Evolutionary conservation across 352 stramenopile species (phyloP), one percentile per base, ranked within the genome.

Genomic region (Globisporangium nagaii): DNA sequence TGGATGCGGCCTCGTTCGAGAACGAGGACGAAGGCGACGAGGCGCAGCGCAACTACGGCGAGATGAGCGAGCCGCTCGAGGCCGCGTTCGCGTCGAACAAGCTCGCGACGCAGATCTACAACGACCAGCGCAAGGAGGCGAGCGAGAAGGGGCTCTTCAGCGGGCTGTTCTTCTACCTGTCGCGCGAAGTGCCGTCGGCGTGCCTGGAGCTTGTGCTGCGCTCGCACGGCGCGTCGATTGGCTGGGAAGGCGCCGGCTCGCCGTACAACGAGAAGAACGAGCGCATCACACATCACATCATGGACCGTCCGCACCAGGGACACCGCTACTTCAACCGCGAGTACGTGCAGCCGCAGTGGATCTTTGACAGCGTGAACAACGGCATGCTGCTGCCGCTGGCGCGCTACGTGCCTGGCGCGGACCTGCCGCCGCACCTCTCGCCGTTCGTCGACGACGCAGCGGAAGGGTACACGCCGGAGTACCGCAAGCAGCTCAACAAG

Each of bases 341-440:
- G 72, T 99, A 97, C 62, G 83, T 99, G 40, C 97, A 99, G 79
- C 97, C 97, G 32, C 97, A 99, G 71, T 99, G 97, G 97, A 79
- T 99, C 24, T 96, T 99, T 48, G 97, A 99, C 79, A 96, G 82
- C 28, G 81, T 98, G 28, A 99, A 99, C 76, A 98, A 98, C 56
- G 79, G 90, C 34, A 85, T 99, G 39, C 43, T 98, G 31, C 66
- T 99, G 43, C 96, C 97, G 3, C 71, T 97, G 28, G 70, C 82
- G 15, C 87, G 84, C 36, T 99, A 99, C 70, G 75, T 75, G 28
- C 90, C 97, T n/a, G 96, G 96, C 19, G 80, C 70, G 2, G 71
- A 84, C 22, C 81, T 99, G 50, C 97, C 97, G 30, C 84, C 84
- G 55, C 84, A 94, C 56, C 67, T 94, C 6, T 92, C 94, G 53